Percentiles rank a stretch among this genome's conserved stretches.
These are phyloP conservation scores for Diplodia intermedia DNA, from an alignment of 2,329 filamentous ascomycete genomes.

Conservation along the genomic window DNA sequence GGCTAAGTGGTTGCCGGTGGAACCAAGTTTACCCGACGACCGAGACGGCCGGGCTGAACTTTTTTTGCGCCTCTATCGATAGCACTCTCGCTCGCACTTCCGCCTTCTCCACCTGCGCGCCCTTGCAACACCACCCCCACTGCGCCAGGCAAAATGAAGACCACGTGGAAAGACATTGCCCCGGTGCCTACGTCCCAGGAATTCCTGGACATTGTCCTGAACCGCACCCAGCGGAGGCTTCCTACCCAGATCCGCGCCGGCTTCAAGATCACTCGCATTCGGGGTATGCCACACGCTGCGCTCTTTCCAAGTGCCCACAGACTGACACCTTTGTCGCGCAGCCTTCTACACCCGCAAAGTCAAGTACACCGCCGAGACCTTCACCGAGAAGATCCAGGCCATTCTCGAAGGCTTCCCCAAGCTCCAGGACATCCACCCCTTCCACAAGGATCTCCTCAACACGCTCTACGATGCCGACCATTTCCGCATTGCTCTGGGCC, in stretches of 20 bases:
- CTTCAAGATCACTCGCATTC: conserved; percentile 94
- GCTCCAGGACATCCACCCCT: conserved; percentile 92
- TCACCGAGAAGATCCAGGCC: conserved; percentile 87
- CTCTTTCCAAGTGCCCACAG: conserved; percentile 43
- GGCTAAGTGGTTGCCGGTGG: conserved; percentile 17
- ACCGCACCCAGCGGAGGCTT: conserved; percentile 80
- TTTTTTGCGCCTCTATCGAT: conserved; percentile 34
- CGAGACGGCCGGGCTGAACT: conserved; percentile 21
- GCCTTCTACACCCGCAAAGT: conserved; percentile 97
- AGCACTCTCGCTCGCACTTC: conserved; percentile 9
- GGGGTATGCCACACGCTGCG: conserved; percentile 45
- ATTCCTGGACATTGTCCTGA: conserved; percentile 96
- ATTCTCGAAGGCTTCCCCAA: conserved; percentile 94
- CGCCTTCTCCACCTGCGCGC: background rate
- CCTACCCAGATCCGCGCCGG: conserved; percentile 95
- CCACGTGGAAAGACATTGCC: conserved; percentile 68
- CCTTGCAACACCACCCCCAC: conserved; percentile 1
- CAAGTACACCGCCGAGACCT: conserved; percentile 97
- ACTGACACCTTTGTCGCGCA: conserved; percentile 40
- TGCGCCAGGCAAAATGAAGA: conserved; percentile 37
- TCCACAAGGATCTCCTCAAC: conserved; percentile 91
- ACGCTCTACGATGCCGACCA: conserved; percentile 94
- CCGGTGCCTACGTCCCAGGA: conserved; percentile 92
- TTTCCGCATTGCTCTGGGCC: conserved; percentile 94
- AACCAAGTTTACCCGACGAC: conserved; percentile 30